These are phyloP conservation scores for Lactarius sp. DNA, from an alignment of 768 basidiomycete species.

Conservation along the genomic window DNA sequence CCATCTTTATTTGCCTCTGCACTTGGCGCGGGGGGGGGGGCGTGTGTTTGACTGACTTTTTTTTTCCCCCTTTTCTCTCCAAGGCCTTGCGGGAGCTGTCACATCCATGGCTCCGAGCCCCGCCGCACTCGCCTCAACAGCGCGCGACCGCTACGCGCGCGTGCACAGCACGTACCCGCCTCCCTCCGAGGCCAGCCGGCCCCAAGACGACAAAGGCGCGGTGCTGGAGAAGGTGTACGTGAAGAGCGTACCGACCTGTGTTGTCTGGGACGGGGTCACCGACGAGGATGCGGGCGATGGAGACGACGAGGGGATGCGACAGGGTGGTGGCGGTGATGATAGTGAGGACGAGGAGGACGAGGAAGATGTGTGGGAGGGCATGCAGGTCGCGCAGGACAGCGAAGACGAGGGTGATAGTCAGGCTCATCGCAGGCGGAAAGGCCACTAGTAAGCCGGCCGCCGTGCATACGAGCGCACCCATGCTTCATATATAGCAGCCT, in stretches of 20 bases:
- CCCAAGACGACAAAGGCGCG: slow-evolving; percentile 52
- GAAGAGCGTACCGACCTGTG: slow-evolving; percentile 55
- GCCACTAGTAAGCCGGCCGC: background rate
- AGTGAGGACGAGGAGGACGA: background rate
- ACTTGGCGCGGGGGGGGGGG: background rate
- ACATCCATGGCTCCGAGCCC: slow-evolving; percentile 57
- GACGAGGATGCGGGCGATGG: slow-evolving; percentile 8
- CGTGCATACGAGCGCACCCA: background rate
- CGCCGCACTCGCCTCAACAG: slow-evolving; percentile 50
- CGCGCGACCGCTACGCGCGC: slow-evolving; percentile 66
- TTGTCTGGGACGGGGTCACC: slow-evolving; percentile 52
- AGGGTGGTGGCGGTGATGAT: slow-evolving; percentile 37
- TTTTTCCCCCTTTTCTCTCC: background rate
- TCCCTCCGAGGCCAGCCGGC: slow-evolving; percentile 43
- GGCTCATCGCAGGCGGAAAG: slow-evolving; percentile 28
- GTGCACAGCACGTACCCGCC: slow-evolving; percentile 59
- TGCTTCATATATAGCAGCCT: background rate
- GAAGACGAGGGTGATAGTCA: slow-evolving; percentile 30
- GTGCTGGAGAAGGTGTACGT: slow-evolving; percentile 61
- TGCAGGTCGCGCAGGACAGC: slow-evolving; percentile 49
- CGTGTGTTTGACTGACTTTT: background rate
- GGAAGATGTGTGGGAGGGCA: slow-evolving; percentile 61
- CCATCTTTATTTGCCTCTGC: background rate
- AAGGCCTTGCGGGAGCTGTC: slow-evolving; percentile 69
- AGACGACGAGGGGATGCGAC: slow-evolving; percentile 13